Base-by-base conservation (phyloP, 345 rosid species). In the Barbarea vulgaris region DNA sequence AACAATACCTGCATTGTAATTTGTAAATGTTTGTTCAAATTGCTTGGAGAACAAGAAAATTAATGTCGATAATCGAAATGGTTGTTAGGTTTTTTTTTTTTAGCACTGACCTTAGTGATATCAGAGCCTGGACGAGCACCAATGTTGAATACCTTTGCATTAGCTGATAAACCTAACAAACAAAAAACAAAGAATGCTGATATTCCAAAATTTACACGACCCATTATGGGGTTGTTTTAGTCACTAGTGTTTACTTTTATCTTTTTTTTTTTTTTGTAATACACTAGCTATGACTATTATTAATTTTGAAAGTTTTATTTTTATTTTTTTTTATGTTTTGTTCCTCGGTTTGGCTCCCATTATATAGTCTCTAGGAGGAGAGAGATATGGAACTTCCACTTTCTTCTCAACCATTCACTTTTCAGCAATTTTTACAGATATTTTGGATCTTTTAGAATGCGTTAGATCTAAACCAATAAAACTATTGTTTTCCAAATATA, bases 141-240 rank as follows among this genome's bases (percentile, higher is more conserved):
- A 46, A 76, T 61, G 7, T 44, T 62, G 48, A 76, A 76, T 8
- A 30, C 64, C 44, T 76, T 69, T 60, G 79, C 79, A 68, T 69
- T 69, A 37, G 69, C 79, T 28, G 74, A 69, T 41, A 76, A 61
- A 60, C 79, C 63, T 53, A 76, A 24, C 37, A 76, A 51, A 52
- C 55, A 61, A 7, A 76, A 34, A 68, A 68, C 27, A 52, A 69
- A 60, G 1, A 68, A 59, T 12, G 61, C 33, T 0, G 64, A 61
- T 37, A 62, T 1, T 60, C 68, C 64, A 33, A 37, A 50, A 51
- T 42, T 24, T 52, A 61, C 56, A 62, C 34, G 50, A 61, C 69
- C 79, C 79, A 76, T 76, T 21, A 5, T 39, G 53, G 39, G n/a
- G 27, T 34, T 66, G 6, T 25, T 63, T 9, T 42, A 53, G 7